Conservation (phyloP, 306 rosid genomes). For the Gillenia trifoliata region DNA sequence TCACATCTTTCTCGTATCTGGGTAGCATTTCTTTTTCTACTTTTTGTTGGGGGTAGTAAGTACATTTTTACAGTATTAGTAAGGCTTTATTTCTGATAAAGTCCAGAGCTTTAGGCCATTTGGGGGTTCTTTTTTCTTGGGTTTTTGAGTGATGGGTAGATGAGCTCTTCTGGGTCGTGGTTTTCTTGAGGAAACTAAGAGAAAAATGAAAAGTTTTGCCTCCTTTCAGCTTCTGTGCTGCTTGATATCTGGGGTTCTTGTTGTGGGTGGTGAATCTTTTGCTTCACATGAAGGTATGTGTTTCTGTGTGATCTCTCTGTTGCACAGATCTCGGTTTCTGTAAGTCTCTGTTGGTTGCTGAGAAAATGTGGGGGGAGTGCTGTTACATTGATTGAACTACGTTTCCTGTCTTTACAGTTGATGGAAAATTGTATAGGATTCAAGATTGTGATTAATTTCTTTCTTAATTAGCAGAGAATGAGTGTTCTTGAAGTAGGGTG, state of each 20-base stretch:
- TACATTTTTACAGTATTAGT: conserved; percentile 25
- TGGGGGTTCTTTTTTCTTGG: conserved; percentile 13
- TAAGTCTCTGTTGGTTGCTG: conserved; percentile 20
- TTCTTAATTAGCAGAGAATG: conserved; percentile 9
- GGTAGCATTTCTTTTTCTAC: conserved; percentile 19
- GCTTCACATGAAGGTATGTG: conserved; percentile 64
- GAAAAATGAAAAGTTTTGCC: conserved; percentile 51
- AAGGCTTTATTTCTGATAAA: conserved; percentile 21
- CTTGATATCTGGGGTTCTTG: conserved; percentile 40
- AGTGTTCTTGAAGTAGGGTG: conserved; percentile 6
- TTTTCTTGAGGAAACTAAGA: conserved; percentile 22
- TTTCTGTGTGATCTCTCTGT: conserved; percentile 11
- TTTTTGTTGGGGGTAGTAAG: neutral
- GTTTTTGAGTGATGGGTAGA: conserved; percentile 23
- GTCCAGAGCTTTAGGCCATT: conserved; percentile 5
- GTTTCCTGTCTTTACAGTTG: neutral
- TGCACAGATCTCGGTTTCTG: conserved; percentile 51
- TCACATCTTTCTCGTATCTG: conserved; percentile 13
- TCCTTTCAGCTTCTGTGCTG: conserved; percentile 40
- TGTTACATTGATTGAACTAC: neutral
- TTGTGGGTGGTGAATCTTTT: conserved; percentile 42
- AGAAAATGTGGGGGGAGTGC: conserved; percentile 19
- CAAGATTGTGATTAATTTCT: conserved; percentile 21
- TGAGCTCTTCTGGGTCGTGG: conserved; percentile 36
- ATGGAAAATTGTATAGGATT: neutral